Evolutionary conservation across 305 asterid genomes (phyloP).

Genomic region (Andrographis paniculata): DNA sequence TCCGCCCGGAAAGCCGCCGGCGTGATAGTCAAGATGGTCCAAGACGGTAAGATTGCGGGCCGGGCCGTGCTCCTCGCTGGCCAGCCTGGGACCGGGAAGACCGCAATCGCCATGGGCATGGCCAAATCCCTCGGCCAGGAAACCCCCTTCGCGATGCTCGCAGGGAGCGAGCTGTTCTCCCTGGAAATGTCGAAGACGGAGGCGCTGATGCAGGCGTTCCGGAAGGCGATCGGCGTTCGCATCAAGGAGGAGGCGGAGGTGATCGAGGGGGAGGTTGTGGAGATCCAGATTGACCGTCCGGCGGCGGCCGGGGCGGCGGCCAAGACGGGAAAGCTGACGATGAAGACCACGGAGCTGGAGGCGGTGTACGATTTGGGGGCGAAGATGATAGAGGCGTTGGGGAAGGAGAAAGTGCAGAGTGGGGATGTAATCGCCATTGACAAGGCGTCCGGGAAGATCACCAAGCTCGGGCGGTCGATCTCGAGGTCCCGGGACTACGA

Average conservation of each 20-base stretch:
- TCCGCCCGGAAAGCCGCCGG: slow-evolving; percentile 85
- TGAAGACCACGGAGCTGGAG: slow-evolving; percentile 92
- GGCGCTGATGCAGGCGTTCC: slow-evolving; percentile 83
- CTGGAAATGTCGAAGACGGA: slow-evolving; percentile 88
- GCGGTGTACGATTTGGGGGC: slow-evolving; percentile 68
- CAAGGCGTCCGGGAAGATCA: slow-evolving; percentile 88
- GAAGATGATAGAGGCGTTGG: slow-evolving; percentile 77
- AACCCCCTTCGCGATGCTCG: slow-evolving; percentile 88
- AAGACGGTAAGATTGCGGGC: slow-evolving; percentile 79
- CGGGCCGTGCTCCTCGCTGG: slow-evolving; percentile 85
- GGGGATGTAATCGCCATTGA: slow-evolving; percentile 89
- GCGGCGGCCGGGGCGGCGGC: slow-evolving; percentile 77
- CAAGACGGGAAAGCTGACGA: slow-evolving; percentile 70
- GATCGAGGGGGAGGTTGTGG: slow-evolving; percentile 92
- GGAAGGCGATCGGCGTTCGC: slow-evolving; percentile 78
- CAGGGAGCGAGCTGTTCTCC: slow-evolving; percentile 82
- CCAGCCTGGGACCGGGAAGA: slow-evolving; percentile 83
- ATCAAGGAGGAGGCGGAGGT: slow-evolving; percentile 87
- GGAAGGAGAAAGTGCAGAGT: slow-evolving; percentile 91
- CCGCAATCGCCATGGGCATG: slow-evolving; percentile 97
- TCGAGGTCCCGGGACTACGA: slow-evolving; percentile 84
- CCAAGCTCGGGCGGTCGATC: slow-evolving; percentile 83
- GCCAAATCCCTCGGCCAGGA: slow-evolving; percentile 81
- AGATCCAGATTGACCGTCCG: slow-evolving; percentile 67
- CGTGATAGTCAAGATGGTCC: slow-evolving; percentile 80